phyloP scores from a whole-genome alignment of 257 asterid genomes.

The Rehmannia glutinosa region DNA sequence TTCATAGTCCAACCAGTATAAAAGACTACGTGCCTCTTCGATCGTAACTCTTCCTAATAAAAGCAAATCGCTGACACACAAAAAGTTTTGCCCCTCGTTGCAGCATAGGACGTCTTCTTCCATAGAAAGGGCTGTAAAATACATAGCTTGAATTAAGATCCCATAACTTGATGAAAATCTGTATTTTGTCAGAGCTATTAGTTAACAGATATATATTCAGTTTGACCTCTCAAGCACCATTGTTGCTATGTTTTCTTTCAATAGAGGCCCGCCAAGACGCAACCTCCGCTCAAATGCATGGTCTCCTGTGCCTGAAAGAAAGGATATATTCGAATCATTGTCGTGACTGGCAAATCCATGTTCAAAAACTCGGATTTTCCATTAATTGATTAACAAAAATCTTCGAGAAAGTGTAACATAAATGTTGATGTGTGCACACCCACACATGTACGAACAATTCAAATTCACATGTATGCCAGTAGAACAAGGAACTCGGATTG shows the following conservation, averaged over 20 bases:
- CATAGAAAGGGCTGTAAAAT: slow-evolving; percentile 86
- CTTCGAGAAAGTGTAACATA: not conserved
- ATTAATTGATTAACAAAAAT: not conserved
- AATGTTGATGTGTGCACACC: not conserved
- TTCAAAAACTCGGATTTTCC: not conserved
- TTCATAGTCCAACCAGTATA: slow-evolving; percentile 83
- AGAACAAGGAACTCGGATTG: not conserved
- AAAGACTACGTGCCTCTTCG: slow-evolving; percentile 89
- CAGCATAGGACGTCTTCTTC: slow-evolving; percentile 84
- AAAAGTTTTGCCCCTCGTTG: slow-evolving; percentile 91
- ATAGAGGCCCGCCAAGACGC: slow-evolving; percentile 89
- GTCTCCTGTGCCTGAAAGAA: slow-evolving; percentile 81
- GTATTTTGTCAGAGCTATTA: not conserved
- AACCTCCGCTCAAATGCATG: slow-evolving; percentile 88
- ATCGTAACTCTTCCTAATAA: slow-evolving; percentile 92
- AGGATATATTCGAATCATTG: not conserved
- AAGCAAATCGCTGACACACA: slow-evolving; percentile 91
- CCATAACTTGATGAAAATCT: slow-evolving; percentile 2
- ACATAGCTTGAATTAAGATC: slow-evolving; percentile 11
- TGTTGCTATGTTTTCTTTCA: slow-evolving; percentile 93
- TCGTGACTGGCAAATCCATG: not conserved
- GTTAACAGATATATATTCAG: not conserved
- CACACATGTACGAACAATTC: not conserved
- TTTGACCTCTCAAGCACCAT: slow-evolving; percentile 95
- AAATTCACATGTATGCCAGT: not conserved